Evolutionary conservation across 768 basidiomycete genomes (phyloP).

Genomic region (Collybia sp.): DNA sequence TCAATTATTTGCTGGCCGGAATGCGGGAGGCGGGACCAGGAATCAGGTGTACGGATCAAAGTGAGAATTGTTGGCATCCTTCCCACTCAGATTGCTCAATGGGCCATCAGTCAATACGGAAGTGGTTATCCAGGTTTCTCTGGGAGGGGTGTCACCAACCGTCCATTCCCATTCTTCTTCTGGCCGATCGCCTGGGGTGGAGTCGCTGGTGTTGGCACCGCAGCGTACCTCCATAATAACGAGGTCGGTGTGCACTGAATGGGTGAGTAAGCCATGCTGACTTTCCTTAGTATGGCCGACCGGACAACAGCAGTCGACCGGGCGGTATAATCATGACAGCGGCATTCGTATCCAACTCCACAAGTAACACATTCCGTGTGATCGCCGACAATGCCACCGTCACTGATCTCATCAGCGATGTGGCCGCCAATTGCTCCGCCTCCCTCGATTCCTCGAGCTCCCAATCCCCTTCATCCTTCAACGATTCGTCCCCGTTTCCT

Average conservation of each 20-base stretch:
- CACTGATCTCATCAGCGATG: slow-evolving; percentile 33
- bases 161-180: slow-evolving; percentile 59
- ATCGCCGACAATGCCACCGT: slow-evolving; percentile 30
- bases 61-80: slow-evolving; percentile 25
- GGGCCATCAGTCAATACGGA: slow-evolving; percentile 37
- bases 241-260: slow-evolving; percentile 31
- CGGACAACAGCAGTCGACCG: slow-evolving; percentile 41
- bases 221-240: slow-evolving; percentile 18
- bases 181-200: slow-evolving; percentile 59
- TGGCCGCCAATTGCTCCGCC: slow-evolving; percentile 39
- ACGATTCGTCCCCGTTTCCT: slow-evolving; percentile 8
- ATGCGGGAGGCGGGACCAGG: slow-evolving; percentile 49
- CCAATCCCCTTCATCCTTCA: slow-evolving; percentile 26
- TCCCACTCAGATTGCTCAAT: slow-evolving; percentile 2
- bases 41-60: slow-evolving; percentile 36
- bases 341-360: slow-evolving; percentile 33
- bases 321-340: slow-evolving; percentile 44
- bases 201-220: slow-evolving; percentile 15
- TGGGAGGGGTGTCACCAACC: slow-evolving; percentile 40
- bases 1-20: slow-evolving; percentile 40
- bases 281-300: slow-evolving; percentile 34
- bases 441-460: slow-evolving; percentile 25
- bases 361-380: neutral
- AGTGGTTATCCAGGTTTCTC: slow-evolving; percentile 56
- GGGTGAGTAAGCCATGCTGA: neutral